Conservation (phyloP, 2,329 filamentous ascomycete genomes). For the Exophiala aquamarina region DNA sequence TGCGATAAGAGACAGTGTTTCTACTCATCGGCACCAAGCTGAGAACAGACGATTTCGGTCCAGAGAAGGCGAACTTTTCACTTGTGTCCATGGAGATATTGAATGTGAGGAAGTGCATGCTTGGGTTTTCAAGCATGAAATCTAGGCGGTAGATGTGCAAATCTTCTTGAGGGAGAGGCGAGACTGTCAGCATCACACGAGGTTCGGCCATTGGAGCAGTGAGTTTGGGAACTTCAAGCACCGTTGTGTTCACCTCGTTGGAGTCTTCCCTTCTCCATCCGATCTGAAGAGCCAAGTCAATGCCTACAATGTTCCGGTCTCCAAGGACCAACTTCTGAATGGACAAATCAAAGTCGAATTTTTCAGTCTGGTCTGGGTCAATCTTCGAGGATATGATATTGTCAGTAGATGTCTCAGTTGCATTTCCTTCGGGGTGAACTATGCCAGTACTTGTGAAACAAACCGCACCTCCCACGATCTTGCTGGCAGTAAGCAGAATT, state of each 20-base stretch:
- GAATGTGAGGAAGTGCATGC: constrained; percentile 91
- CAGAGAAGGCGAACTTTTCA: constrained; percentile 90
- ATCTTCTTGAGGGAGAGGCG: constrained; percentile 1
- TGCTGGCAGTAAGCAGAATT: constrained; percentile 62
- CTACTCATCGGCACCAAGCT: constrained; percentile 82
- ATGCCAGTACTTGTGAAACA: constrained; percentile 46
- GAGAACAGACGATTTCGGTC: constrained; percentile 75
- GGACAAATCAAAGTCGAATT: constrained; percentile 71
- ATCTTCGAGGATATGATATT: constrained; percentile 40
- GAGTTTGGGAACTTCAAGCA: constrained; percentile 75
- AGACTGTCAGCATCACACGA: constrained; percentile 61
- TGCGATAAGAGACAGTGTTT: constrained; percentile 68
- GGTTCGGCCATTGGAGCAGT: constrained; percentile 81
- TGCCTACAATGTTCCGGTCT: constrained; percentile 71
- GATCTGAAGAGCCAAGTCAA: constrained; percentile 75
- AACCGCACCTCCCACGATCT: constrained; percentile 61
- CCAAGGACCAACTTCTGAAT: constrained; percentile 77
- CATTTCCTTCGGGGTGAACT: constrained; percentile 8
- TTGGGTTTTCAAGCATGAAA: constrained; percentile 88
- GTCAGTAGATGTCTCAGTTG: not conserved
- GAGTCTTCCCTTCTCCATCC: constrained; percentile 66
- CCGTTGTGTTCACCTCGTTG: constrained; percentile 59
- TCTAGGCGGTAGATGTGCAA: constrained; percentile 25
- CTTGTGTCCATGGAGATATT: constrained; percentile 88
- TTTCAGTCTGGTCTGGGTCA: constrained; percentile 66